Base-by-base conservation (phyloP, 441 rosid genomes). In the Cnidoscolus chayamansa region DNA sequence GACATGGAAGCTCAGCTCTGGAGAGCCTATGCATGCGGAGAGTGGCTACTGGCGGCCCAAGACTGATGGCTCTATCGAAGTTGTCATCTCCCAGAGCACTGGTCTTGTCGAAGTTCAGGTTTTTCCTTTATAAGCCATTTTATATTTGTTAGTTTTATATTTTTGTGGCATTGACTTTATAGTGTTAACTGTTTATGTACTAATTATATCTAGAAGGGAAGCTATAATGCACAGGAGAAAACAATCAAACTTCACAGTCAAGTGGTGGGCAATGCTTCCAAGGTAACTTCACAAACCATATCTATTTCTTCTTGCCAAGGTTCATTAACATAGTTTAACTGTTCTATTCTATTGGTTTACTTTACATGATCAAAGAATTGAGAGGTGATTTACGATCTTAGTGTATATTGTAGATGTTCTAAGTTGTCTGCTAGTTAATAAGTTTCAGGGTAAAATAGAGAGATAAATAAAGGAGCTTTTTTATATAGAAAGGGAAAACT, bases 21-120 rank as follows among this genome's bases (percentile, higher is more conserved):
- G 89, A 45, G 86, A 80, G 68, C 89, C 97, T n/a, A 86, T 91
- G 94, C 97, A 91, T 70, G 85, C 89, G 3, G 97, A 89, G 80
- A 82, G 84, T 68, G 94, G 97, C 35, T 91, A 80, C 82, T 89
- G 89, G 84, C 84, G 91, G 49, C 91, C 94, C 49, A 85, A 84
- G 61, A 86, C 82, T n/a, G 90, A 89, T 63, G 92, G 90, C 63
- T 66, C 91, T 10, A 79, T 89, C 58, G 89, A 91, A 76, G 85
- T 89, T 56, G 89, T 86, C 64, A 85, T 91, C 49, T 86, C 93
- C 68, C 94, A 91, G 81, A 88, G 91, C 84, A 87, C 90, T 16
- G 94, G 91, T 74, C 84, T 91, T 62, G 86, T 87, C 59, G 94
- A 91, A 76, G 84, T 89, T 63, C 97, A 84, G 85, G 93, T 76